Evolutionary conservation across 2,329 filamentous ascomycete species (phyloP).

Genomic region (Zymoseptoria crescenta): DNA sequence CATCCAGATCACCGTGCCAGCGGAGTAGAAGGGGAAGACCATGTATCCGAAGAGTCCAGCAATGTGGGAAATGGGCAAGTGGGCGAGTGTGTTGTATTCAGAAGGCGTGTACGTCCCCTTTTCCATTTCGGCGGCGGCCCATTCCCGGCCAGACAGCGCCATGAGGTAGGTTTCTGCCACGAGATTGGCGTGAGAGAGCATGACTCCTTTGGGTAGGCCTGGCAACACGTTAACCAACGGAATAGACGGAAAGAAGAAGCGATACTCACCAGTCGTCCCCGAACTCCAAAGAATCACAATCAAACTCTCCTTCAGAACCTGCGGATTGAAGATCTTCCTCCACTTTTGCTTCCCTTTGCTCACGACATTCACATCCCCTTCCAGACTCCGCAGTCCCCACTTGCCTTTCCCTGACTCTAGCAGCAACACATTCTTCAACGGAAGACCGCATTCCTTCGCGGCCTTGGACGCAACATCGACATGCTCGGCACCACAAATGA

Average conservation of each 20-base stretch:
- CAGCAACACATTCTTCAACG: conserved; percentile 43
- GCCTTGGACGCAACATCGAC: conserved; percentile 41
- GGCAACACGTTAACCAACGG: background rate
- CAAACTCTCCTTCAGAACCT: conserved; percentile 39
- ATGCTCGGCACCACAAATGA: conserved; percentile 44
- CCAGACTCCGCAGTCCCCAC: conserved; percentile 30
- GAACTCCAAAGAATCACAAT: conserved; percentile 41
- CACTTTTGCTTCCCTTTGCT: conserved; percentile 41
- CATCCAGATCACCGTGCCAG: conserved; percentile 34
- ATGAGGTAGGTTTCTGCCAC: conserved; percentile 22
- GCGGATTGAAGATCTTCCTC: conserved; percentile 45
- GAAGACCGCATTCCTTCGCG: conserved; percentile 44
- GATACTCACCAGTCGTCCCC: conserved; percentile 37
- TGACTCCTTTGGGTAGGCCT: conserved; percentile 35
- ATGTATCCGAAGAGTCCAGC: conserved; percentile 52
- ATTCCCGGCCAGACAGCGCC: conserved; percentile 18
- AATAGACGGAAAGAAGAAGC: no score
- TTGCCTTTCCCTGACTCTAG: conserved; percentile 35
- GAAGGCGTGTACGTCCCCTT: conserved; percentile 20
- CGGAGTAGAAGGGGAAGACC: conserved; percentile 28
- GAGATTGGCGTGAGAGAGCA: conserved; percentile 23
- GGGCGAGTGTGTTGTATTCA: conserved; percentile 40
- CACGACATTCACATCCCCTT: conserved; percentile 26
- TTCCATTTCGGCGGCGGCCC: conserved; percentile 16
- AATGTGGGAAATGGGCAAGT: conserved; percentile 88